These are phyloP conservation scores for Lepidium aucheri DNA, from an alignment of 345 rosid genomes.

Conservation along the genomic window DNA sequence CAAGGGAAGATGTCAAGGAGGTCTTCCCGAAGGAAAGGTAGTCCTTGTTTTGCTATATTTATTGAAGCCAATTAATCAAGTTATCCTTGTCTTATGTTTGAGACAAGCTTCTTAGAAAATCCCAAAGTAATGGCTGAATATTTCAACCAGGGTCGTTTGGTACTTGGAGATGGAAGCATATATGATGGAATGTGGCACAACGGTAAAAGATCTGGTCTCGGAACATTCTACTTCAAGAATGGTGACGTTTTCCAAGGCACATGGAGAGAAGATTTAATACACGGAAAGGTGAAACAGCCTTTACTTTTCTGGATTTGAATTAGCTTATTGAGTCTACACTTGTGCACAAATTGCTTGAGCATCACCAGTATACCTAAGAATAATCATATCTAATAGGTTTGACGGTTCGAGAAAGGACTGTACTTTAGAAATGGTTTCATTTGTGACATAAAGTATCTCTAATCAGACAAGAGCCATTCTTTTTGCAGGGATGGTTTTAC, in stretches of 20 bases:
- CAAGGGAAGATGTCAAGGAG: constrained; percentile 86
- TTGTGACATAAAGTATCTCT: not conserved
- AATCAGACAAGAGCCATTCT: not conserved
- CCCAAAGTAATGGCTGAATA: constrained; percentile 8
- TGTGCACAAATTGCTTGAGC: not conserved
- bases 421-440: not conserved
- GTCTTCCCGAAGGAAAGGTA: constrained; percentile 99
- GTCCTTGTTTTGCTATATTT: not conserved
- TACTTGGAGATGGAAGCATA: constrained; percentile 75
- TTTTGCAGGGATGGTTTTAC: constrained; percentile 85
- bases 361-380: not conserved
- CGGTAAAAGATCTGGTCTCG: constrained; percentile 88
- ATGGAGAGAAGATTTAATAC: constrained; percentile 94
- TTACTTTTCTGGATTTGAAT: not conserved
- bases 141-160: constrained; percentile 59
- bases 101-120: constrained; percentile 3
- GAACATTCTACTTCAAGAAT: constrained; percentile 81
- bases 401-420: not conserved
- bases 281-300: constrained; percentile 67
- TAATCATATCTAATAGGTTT: too few relatives aligned
- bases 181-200: constrained; percentile 93
- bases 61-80: not conserved
- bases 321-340: not conserved
- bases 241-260: constrained; percentile 98
- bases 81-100: not conserved